Evolutionary conservation across 345 rosid genomes (phyloP).

Genomic region (Aurinia saxatilis): DNA sequence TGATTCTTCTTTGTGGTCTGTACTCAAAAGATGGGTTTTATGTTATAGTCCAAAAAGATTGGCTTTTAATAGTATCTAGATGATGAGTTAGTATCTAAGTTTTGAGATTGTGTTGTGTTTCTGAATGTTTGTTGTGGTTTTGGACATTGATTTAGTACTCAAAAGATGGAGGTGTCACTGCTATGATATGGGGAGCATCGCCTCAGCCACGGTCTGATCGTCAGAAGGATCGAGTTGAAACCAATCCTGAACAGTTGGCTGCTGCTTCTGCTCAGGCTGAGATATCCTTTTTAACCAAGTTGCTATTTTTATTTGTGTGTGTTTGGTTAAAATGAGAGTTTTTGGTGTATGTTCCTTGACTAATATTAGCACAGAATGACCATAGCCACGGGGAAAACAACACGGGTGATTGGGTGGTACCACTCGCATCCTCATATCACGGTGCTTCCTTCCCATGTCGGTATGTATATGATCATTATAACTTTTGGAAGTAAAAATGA

Average conservation of each 20-base stretch:
- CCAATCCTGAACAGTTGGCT: conserved; percentile 96
- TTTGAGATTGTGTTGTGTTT: background rate
- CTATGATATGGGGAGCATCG: conserved; percentile 94
- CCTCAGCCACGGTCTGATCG: conserved; percentile 96
- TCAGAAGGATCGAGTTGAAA: conserved; percentile 92
- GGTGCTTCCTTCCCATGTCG: conserved; percentile 97
- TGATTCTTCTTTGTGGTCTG: too few relatives aligned
- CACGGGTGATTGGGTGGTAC: conserved; percentile 97
- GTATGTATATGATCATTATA: conserved; percentile 33
- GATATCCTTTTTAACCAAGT: conserved; percentile 65
- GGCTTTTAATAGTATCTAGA: too few relatives aligned
- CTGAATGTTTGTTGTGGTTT: conserved; percentile 4
- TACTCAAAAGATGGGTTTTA: too few relatives aligned
- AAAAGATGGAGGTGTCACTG: conserved; percentile 67
- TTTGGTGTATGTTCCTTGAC: conserved; percentile 20
- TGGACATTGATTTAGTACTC: conserved; percentile 47
- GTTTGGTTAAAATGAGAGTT: background rate
- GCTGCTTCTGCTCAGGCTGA: conserved; percentile 99
- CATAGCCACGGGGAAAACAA: conserved; percentile 64
- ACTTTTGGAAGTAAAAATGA: background rate
- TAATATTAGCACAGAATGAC: conserved; percentile 79
- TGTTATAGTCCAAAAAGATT: too few relatives aligned
- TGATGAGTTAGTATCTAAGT: too few relatives aligned
- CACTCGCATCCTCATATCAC: conserved; percentile 99
- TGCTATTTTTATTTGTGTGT: background rate